phyloP scores from a whole-genome alignment of 2,329 filamentous ascomycete genomes.

The Hypoxylon sp. region DNA sequence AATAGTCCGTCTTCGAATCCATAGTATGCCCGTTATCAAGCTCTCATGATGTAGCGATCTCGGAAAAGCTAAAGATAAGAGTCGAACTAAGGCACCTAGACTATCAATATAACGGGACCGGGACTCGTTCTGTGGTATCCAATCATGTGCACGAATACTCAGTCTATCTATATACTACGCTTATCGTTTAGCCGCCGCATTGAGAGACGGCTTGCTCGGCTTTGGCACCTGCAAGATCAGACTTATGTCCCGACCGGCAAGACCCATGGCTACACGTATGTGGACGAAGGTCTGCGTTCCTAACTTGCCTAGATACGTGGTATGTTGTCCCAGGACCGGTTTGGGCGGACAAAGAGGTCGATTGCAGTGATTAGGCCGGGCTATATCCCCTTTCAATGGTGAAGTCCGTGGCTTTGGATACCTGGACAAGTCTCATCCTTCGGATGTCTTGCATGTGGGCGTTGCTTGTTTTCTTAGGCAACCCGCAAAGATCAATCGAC shows the following conservation, averaged over 20 bases:
- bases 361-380: background rate
- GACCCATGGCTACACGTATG: slow-evolving; percentile 10
- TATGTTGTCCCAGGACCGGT: background rate
- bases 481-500: slow-evolving; percentile 16
- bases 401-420: slow-evolving; percentile 21
- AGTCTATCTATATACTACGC: background rate
- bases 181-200: slow-evolving; percentile 23
- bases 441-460: slow-evolving; percentile 26
- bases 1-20: background rate
- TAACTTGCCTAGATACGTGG: slow-evolving; percentile 8
- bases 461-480: slow-evolving; percentile 5
- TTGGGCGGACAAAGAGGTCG: slow-evolving; percentile 15
- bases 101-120: slow-evolving; percentile 5
- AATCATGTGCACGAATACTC: slow-evolving; percentile 19
- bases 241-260: slow-evolving; percentile 3
- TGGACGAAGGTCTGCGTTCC: slow-evolving; percentile 1
- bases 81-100: background rate
- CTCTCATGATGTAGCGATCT: slow-evolving; percentile 1
- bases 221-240: slow-evolving; percentile 31
- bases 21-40: background rate
- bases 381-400: background rate
- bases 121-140: slow-evolving; percentile 13
- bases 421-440: slow-evolving; percentile 17
- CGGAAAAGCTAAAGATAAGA: slow-evolving; percentile 3
- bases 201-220: slow-evolving; percentile 9